A percentile compares a stretch with the other conserved stretches of the same genome.
phyloP scores from a whole-genome alignment of 768 basidiomycete species.

The Gymnopilus dilepis region DNA sequence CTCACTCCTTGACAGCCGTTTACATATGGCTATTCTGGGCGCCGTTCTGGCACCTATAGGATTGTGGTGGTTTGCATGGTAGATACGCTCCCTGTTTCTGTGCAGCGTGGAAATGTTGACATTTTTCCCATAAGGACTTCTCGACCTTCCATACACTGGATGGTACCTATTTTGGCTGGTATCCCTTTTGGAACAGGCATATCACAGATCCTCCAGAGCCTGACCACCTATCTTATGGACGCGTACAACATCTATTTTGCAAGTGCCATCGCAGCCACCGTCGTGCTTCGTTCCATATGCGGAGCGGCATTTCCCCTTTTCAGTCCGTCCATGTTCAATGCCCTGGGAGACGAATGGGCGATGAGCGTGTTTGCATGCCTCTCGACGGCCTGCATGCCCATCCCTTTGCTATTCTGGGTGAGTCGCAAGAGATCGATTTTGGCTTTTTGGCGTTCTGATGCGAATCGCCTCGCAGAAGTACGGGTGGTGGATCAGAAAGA shows the following conservation, averaged over 20 bases:
- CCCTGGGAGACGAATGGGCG: conserved; percentile 59
- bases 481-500: conserved; percentile 51
- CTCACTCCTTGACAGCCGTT: conserved; percentile 41
- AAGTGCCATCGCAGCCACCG: conserved; percentile 70
- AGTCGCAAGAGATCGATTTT: conserved; percentile 27
- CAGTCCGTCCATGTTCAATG: conserved; percentile 54
- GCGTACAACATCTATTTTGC: conserved; percentile 69
- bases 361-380: conserved; percentile 60
- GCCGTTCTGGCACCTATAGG: conserved; percentile 59
- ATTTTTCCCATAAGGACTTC: conserved; percentile 46
- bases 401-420: conserved; percentile 62
- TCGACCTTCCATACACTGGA: conserved; percentile 60
- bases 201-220: conserved; percentile 65
- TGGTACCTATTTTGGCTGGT: conserved; percentile 69
- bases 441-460: conserved; percentile 6
- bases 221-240: conserved; percentile 78
- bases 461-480: conserved; percentile 46
- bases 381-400: conserved; percentile 54
- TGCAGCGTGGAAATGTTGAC: conserved; percentile 6
- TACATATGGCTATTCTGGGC: conserved; percentile 62
- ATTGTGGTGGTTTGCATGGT: conserved; percentile 74
- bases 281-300: conserved; percentile 66
- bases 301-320: conserved; percentile 69
- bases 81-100: conserved; percentile 16
- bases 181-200: conserved; percentile 71